These are phyloP conservation scores for Myxozyma mucilagina DNA, from an alignment of 805 yeast genomes.

Conservation along the genomic window DNA sequence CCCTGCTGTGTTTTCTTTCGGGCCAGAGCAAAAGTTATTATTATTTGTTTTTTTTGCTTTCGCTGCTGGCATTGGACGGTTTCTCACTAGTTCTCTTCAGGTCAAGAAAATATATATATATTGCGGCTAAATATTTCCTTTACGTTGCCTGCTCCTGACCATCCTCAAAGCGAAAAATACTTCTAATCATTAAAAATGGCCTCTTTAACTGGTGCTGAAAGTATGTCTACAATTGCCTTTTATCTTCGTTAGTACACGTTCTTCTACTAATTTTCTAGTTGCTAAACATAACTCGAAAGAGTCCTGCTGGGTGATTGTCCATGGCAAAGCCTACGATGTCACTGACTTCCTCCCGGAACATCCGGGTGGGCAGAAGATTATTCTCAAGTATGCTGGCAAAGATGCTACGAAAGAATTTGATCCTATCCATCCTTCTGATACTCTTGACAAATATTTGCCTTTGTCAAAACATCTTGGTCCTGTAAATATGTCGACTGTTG, in stretches of 20 bases:
- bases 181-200: background rate
- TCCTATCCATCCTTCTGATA: constrained; percentile 90
- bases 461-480: constrained; percentile 63
- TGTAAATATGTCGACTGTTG: constrained; percentile 38
- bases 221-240: background rate
- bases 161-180: too few species aligned
- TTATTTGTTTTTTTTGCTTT: too few species aligned
- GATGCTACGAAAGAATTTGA: constrained; percentile 83
- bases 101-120: too few species aligned
- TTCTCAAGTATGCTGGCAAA: constrained; percentile 62
- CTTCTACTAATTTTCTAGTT: constrained; percentile 34
- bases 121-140: too few species aligned
- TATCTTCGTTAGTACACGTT: background rate
- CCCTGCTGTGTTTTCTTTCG: background rate
- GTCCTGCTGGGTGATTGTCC: constrained; percentile 83
- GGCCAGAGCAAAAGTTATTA: background rate
- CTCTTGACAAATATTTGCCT: constrained; percentile 63
- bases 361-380: constrained; percentile 62
- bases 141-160: too few species aligned
- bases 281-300: constrained; percentile 55
- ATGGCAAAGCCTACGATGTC: constrained; percentile 76
- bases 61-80: too few species aligned
- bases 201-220: constrained; percentile 7
- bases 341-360: constrained; percentile 60
- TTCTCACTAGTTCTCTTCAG: too few species aligned